Evolutionary conservation across 192 early-diverging fungal genomes (phyloP).

Genomic region (Allomyces arbusculus): DNA sequence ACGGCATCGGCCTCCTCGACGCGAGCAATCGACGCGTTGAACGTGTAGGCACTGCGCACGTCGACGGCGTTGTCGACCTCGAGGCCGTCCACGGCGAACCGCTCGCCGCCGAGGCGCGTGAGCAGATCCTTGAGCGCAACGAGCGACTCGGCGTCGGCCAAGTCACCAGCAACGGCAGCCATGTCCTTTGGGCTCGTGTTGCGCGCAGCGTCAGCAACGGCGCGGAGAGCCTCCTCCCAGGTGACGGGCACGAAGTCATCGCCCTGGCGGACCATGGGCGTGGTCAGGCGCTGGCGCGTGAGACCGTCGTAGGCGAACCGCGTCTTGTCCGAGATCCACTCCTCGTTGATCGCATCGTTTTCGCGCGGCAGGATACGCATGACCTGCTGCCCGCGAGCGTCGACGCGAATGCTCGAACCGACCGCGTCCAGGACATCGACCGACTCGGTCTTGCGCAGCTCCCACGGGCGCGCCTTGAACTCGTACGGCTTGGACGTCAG

Average conservation of each 20-base stretch:
- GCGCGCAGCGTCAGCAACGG: slow-evolving; percentile 42
- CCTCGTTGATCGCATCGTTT: slow-evolving; percentile 97
- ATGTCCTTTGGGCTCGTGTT: slow-evolving; percentile 38
- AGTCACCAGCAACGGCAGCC: slow-evolving; percentile 71
- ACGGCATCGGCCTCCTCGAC: slow-evolving; percentile 86
- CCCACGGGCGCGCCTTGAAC: slow-evolving; percentile 88
- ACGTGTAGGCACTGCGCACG: slow-evolving; percentile 72
- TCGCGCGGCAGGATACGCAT: slow-evolving; percentile 86
- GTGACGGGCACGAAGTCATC: slow-evolving; percentile 60
- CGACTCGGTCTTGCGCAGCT: slow-evolving; percentile 84
- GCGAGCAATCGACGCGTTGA: slow-evolving; percentile 65
- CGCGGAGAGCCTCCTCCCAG: slow-evolving; percentile 68
- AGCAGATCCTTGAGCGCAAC: slow-evolving; percentile 90
- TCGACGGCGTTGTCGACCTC: slow-evolving; percentile 38
- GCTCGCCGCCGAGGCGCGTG: slow-evolving; percentile 69
- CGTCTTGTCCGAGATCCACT: slow-evolving; percentile 98
- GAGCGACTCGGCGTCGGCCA: slow-evolving; percentile 83
- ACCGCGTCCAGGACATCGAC: slow-evolving; percentile 89
- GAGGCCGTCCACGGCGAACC: slow-evolving; percentile 48
- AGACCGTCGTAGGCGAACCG: slow-evolving; percentile 87
- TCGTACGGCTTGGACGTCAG: slow-evolving; percentile 92
- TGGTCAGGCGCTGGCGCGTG: slow-evolving; percentile 84
- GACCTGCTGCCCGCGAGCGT: slow-evolving; percentile 86
- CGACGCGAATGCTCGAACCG: slow-evolving; percentile 87
- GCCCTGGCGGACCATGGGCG: slow-evolving; percentile 66